phyloP scores from a whole-genome alignment of 768 basidiomycete genomes.

The Rossbeevera mucosa region DNA sequence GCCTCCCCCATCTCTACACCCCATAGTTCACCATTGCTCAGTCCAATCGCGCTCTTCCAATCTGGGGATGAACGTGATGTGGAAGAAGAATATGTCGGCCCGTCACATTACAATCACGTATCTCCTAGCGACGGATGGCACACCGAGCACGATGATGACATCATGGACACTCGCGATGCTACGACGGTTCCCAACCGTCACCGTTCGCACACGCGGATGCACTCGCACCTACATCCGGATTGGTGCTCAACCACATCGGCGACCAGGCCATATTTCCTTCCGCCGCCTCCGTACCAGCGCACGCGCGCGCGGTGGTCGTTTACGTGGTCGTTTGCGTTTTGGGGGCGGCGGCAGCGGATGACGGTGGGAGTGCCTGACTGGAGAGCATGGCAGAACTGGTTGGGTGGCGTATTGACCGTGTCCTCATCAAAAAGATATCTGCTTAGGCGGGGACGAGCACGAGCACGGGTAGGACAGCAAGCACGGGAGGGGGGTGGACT shows the following conservation, averaged over 20 bases:
- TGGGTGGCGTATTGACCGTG: background rate
- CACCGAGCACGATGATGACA: constrained; percentile 13
- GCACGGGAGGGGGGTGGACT: constrained; percentile 31
- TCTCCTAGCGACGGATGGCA: constrained; percentile 33
- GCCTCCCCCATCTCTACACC: constrained; percentile 38
- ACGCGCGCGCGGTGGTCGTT: constrained; percentile 26
- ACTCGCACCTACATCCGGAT: background rate
- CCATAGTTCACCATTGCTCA: constrained; percentile 35
- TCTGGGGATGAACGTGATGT: constrained; percentile 44
- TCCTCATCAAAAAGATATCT: background rate
- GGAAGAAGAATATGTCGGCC: constrained; percentile 42
- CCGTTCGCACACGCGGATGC: background rate
- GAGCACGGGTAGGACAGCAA: background rate
- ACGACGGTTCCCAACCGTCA: background rate
- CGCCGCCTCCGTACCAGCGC: constrained; percentile 31
- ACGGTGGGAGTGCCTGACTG: constrained; percentile 40
- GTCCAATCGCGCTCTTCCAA: constrained; percentile 33
- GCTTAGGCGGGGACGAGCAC: constrained; percentile 16
- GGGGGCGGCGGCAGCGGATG: constrained; percentile 53
- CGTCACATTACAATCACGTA: constrained; percentile 43
- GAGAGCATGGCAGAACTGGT: constrained; percentile 15
- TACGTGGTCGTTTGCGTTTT: constrained; percentile 53
- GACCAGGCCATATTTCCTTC: constrained; percentile 34
- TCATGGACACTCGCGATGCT: background rate
- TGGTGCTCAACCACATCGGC: background rate